Conservation (phyloP, 495 filamentous ascomycete species). For the Podospora anserina region DNA sequence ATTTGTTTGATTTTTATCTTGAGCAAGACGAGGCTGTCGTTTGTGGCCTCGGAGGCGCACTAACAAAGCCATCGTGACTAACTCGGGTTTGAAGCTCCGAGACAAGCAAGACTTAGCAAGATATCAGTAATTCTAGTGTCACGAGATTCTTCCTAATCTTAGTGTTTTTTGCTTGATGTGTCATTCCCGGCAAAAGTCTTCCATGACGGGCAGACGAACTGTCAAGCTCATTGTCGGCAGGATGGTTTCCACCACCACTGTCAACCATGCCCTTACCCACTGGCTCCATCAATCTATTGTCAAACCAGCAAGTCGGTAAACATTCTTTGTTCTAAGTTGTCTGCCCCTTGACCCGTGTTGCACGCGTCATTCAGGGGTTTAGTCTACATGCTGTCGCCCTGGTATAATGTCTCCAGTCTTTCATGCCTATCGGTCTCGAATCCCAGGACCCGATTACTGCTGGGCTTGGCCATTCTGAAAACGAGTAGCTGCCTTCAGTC, state of each 20-base stretch:
- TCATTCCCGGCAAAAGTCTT: neutral
- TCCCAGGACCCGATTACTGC: neutral
- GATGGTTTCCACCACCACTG: neutral
- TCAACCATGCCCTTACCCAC: neutral
- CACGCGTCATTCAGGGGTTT: neutral
- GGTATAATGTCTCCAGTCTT: neutral
- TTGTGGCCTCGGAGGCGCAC: neutral
- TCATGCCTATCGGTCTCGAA: neutral
- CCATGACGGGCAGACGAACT: neutral
- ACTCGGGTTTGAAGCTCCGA: neutral
- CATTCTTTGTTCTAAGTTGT: neutral
- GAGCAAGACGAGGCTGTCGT: neutral
- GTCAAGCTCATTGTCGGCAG: neutral
- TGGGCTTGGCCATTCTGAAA: neutral
- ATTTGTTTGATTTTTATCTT: constrained; percentile 9
- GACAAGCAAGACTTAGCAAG: neutral
- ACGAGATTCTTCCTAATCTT: neutral
- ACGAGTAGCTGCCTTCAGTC: neutral
- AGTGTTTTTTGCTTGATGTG: neutral
- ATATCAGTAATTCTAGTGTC: neutral
- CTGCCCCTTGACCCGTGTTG: neutral
- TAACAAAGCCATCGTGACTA: neutral
- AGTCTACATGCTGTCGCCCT: neutral
- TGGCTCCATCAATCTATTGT: neutral
- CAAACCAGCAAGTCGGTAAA: neutral